These are phyloP conservation scores for Cyclostephanos invisitatus DNA, from an alignment of 108 stramenopile genomes.

Conservation along the genomic window DNA sequence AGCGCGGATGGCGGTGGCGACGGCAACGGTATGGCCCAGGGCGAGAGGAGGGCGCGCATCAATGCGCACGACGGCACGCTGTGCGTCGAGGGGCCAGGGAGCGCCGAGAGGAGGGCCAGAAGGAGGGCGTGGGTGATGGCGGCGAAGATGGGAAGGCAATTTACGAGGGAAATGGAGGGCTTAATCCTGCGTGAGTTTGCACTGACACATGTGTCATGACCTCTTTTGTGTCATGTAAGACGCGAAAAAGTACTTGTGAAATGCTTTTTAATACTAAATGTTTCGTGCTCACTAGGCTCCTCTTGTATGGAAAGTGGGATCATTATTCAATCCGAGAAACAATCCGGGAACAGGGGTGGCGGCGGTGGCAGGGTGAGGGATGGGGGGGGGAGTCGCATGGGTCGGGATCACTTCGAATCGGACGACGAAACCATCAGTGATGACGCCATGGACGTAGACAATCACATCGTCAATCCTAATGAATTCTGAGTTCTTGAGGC, in stretches of 20 bases:
- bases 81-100: slow-evolving; percentile 24
- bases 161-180: slow-evolving; percentile 43
- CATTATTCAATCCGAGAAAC: background rate
- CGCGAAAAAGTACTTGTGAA: background rate
- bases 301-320: background rate
- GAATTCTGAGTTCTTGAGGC: slow-evolving; percentile 25
- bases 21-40: slow-evolving; percentile 17
- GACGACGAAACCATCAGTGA: slow-evolving; percentile 19
- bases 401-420: slow-evolving; percentile 20
- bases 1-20: slow-evolving; percentile 10
- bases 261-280: background rate
- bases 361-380: slow-evolving; percentile 17
- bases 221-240: background rate
- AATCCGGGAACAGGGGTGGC: slow-evolving; percentile 10
- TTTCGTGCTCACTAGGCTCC: background rate
- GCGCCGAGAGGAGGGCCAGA: slow-evolving; percentile 20
- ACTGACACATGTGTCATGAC: background rate
- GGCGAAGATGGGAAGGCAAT: slow-evolving; percentile 42
- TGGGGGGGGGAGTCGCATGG: slow-evolving; percentile 6
- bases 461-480: slow-evolving; percentile 36
- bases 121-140: slow-evolving; percentile 39
- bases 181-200: slow-evolving; percentile 45
- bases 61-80: slow-evolving; percentile 43
- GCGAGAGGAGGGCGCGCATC: slow-evolving; percentile 40
- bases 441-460: slow-evolving; percentile 46